Percentiles rank a stretch among this genome's conserved stretches.
phyloP scores from a whole-genome alignment of 148 eudicot species.

The Cornus kousa region DNA sequence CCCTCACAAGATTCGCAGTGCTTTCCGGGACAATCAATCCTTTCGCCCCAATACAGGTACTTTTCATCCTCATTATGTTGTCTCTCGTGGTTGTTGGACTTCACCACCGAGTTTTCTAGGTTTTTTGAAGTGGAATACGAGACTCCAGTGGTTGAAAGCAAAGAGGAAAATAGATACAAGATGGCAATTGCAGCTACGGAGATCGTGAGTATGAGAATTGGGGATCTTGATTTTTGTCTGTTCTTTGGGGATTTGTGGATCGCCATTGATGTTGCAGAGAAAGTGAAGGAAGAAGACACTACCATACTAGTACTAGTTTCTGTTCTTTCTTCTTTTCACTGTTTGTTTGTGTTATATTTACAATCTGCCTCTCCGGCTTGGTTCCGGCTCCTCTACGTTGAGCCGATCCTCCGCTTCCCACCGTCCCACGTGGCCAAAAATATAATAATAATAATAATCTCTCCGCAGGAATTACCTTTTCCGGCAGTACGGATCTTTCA shows the following conservation, averaged over 20 bases:
- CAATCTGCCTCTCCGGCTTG: too few relatives aligned
- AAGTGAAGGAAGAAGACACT: neutral
- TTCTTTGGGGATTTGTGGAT: slow-evolving; percentile 38
- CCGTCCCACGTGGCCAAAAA: too few relatives aligned
- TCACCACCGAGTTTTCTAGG: slow-evolving; percentile 7
- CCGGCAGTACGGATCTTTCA: too few relatives aligned
- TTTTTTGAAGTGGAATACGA: slow-evolving; percentile 21
- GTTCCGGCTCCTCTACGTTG: too few relatives aligned
- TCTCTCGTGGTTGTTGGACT: slow-evolving; percentile 2
- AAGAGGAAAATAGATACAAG: slow-evolving; percentile 50
- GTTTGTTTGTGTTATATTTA: too few relatives aligned
- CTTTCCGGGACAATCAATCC: slow-evolving; percentile 92
- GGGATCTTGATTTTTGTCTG: slow-evolving; percentile 55
- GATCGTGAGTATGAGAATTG: slow-evolving; percentile 38
- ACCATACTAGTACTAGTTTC: too few relatives aligned
- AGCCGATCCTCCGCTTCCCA: too few relatives aligned
- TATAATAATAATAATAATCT: too few relatives aligned
- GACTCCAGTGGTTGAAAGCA: slow-evolving; percentile 37
- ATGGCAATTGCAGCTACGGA: slow-evolving; percentile 48
- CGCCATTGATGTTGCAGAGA: slow-evolving; percentile 49
- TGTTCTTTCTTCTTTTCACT: too few relatives aligned
- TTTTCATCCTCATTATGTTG: slow-evolving; percentile 27
- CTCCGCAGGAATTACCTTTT: too few relatives aligned
- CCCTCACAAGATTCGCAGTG: slow-evolving; percentile 85
- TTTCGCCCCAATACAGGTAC: slow-evolving; percentile 79